These are phyloP conservation scores for Capronia coronata DNA, from an alignment of 2,329 filamentous ascomycete genomes.

Conservation along the genomic window DNA sequence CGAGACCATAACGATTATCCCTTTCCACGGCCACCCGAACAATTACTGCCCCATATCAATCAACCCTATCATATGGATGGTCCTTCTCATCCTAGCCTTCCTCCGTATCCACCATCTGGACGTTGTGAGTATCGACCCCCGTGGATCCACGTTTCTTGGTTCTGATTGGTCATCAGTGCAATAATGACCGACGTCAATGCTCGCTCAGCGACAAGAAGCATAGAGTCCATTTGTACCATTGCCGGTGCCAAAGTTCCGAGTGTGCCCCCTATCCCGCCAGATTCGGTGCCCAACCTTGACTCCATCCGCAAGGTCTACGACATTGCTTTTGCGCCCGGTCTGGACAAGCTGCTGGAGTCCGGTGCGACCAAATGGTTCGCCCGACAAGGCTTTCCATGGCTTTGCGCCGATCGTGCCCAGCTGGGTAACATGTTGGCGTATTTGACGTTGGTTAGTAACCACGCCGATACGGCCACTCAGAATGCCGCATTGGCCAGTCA, in stretches of 20 bases:
- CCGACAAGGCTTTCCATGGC: constrained; percentile 46
- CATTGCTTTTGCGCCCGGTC: constrained; percentile 66
- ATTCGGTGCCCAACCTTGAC: constrained; percentile 49
- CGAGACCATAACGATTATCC: constrained; percentile 24
- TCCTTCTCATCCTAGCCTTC: constrained; percentile 14
- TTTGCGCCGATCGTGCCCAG: constrained; percentile 53
- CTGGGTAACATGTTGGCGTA: constrained; percentile 62
- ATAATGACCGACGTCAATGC: constrained; percentile 18
- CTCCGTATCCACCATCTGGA: constrained; percentile 20
- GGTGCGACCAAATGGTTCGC: constrained; percentile 60
- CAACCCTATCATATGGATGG: constrained; percentile 27
- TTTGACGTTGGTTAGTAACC: constrained; percentile 39
- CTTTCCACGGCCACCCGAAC: constrained; percentile 24
- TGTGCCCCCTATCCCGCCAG: constrained; percentile 52
- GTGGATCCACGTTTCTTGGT: not conserved
- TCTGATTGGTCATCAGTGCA: constrained; percentile 17
- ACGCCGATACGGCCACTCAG: constrained; percentile 16
- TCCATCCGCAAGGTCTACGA: constrained; percentile 67
- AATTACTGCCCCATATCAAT: constrained; percentile 24
- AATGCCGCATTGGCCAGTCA: constrained; percentile 30
- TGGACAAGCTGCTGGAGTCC: constrained; percentile 73
- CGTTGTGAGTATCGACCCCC: constrained; percentile 16
- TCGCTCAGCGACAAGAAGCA: constrained; percentile 44
- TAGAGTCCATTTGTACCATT: constrained; percentile 65
- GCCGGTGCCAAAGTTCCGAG: constrained; percentile 40